Percentiles rank a stretch among this genome's conserved stretches.
Evolutionary conservation across 2,329 filamentous ascomycete genomes (phyloP).

Genomic region (Ophiosphaerella narmari): DNA sequence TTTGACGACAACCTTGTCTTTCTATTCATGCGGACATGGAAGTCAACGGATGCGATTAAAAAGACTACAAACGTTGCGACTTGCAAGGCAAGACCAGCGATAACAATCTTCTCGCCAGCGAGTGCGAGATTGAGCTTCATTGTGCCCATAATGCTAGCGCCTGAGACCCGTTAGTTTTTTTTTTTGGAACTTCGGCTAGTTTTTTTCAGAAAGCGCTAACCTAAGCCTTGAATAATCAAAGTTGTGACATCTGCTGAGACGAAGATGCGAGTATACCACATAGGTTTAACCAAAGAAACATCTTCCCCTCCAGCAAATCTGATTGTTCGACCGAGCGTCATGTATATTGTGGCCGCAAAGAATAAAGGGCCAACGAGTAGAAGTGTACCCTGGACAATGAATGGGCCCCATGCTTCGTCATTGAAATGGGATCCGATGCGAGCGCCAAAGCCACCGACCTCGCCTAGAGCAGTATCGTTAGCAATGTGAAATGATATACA

Average conservation of each 20-base stretch:
- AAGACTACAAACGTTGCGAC: conserved; percentile 41
- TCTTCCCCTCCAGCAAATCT: conserved; percentile 29
- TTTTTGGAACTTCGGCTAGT: not conserved
- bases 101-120: conserved; percentile 41
- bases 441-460: conserved; percentile 49
- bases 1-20: conserved; percentile 3
- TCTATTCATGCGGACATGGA: conserved; percentile 33
- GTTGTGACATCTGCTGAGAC: conserved; percentile 35
- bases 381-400: conserved; percentile 49
- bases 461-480: conserved; percentile 30
- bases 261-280: conserved; percentile 38
- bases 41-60: conserved; percentile 34
- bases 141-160: conserved; percentile 39
- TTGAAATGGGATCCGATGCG: conserved; percentile 46
- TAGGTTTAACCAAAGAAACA: conserved; percentile 30
- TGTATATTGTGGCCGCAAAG: conserved; percentile 55
- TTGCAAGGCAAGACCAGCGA: conserved; percentile 40
- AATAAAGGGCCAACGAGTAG: conserved; percentile 52
- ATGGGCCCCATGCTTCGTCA: conserved; percentile 45
- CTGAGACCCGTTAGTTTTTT: conserved; percentile 14
- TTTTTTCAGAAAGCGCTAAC: conserved; percentile 13
- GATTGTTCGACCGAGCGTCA: conserved; percentile 51
- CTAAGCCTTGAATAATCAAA: conserved; percentile 35
- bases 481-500: not conserved
- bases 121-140: conserved; percentile 38